Conservation (phyloP, 768 basidiomycete species). For the Lentinula raphanica region DNA sequence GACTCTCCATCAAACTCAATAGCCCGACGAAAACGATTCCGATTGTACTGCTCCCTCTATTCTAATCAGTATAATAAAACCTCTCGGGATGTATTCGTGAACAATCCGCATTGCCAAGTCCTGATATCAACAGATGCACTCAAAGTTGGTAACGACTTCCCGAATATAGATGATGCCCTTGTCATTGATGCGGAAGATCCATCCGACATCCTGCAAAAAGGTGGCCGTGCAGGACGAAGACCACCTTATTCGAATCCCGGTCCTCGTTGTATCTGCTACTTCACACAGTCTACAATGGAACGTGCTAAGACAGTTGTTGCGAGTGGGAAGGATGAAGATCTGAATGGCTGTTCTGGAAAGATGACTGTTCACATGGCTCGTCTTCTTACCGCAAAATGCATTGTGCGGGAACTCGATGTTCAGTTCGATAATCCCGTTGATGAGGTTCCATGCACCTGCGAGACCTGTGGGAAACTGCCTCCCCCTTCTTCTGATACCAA, state of each 20-base stretch:
- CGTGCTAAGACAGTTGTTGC: background rate
- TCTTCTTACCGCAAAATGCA: background rate
- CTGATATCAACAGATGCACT: slow-evolving; percentile 10
- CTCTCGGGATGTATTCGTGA: slow-evolving; percentile 3
- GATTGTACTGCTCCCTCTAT: slow-evolving; percentile 2
- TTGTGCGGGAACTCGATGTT: background rate
- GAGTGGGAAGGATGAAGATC: background rate
- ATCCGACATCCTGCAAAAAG: slow-evolving; percentile 6
- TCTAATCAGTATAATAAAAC: background rate
- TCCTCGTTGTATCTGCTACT: background rate
- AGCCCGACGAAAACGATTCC: too few relatives aligned
- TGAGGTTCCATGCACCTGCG: background rate
- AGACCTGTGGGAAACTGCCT: background rate
- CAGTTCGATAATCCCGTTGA: background rate
- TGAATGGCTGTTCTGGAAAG: too few relatives aligned
- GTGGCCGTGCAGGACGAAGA: slow-evolving; percentile 7
- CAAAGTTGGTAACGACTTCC: slow-evolving; percentile 11
- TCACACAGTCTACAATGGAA: background rate
- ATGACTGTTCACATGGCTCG: background rate
- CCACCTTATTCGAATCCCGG: background rate
- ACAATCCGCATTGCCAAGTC: slow-evolving; percentile 7
- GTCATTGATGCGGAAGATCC: slow-evolving; percentile 6
- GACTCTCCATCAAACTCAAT: too few relatives aligned
- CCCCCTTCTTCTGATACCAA: background rate
- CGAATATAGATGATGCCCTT: slow-evolving; percentile 8